Base-by-base conservation (phyloP, 2,329 filamentous ascomycete species). In the Penicillium corylophilum region DNA sequence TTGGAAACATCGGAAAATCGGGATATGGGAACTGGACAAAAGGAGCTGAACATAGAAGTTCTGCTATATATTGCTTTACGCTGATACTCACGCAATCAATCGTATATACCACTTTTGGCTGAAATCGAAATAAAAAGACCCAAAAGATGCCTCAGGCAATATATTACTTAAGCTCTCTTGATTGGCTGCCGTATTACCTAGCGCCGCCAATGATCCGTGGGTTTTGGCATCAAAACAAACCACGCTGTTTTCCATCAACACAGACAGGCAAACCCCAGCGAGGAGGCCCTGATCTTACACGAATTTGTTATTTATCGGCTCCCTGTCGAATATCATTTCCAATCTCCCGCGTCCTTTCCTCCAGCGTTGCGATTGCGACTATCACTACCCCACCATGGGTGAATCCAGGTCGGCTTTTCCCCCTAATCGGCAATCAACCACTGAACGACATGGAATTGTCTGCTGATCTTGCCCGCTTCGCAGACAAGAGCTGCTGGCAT, bases 401-500 rank as follows among this genome's bases (percentile, higher is more conserved):
- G 83, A 85, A 78, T 86, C 83, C 67, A 82, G 82, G 82, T 85
- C 55, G 71, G 43, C 51, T 48, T 54, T 54, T 50, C 41, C 63
- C 49, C 54, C 59, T 53, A 54, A 53, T 54, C 50, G 52, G 48
- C 57, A 56, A 57, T 55, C 28, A 46, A 18, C 44, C 52, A 50
- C 46, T 45, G 41, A 52, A 48, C 33, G 36, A 36, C 46, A 49
- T 51, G 41, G 49, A 46, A 48, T 23, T n/a, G 48, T 28, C 41
- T 42, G 26, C 55, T 60, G 47, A 56, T 52, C 15, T 33, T 38
- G 23, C 47, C 46, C 26, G 39, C 28, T 59, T 53, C 41, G 29
- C 43, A 97, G 94, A 81, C 94, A 99, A 78, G 94, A 99, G 79
- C 85, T 99, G 65, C 82, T 99, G 65, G 83, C 86, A 77, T 99